Evolutionary conservation across 768 basidiomycete genomes (phyloP), one percentile per base, ranked within the genome.

Genomic region (Kockovaella imperatae): DNA sequence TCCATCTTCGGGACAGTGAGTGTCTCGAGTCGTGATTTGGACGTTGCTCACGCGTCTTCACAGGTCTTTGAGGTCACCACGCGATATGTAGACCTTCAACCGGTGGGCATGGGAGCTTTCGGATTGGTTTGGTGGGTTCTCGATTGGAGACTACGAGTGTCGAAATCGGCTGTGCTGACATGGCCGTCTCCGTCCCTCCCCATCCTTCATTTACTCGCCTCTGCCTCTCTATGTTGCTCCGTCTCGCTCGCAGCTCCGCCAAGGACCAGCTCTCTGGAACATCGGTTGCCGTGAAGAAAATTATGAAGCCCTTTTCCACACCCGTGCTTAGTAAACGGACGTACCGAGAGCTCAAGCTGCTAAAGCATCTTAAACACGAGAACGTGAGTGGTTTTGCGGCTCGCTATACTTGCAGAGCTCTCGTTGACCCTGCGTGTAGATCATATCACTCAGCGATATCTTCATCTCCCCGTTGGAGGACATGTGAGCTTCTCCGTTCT

Each of bases 401-500:
- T 45, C 31, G 13, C 32, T 17, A 18, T 21, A 35, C 39, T 8
- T 26, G 30, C 20, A 5, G 3, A 18, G 21, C n/a, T 38, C 24
- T 28, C 5, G 35, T 34, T 53, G 40, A 57, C 46, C 30, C 39
- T 10, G 18, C 4, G 2, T 18, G 10, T 35, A 96, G 90, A 95
- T 99, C 69, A 99, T 99, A 78, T 93, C 89, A 60, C 79, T 99
- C 47, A 87, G 84, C 72, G 95, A 99, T 74, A 95, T 97, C 60
- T 99, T 99, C 76, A 99, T 99, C 65, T 97, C 95, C 10, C 95
- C 95, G n/a, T 79, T 97, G 18, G 95, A 99, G 71, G 91, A 95
- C 75, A 79, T 95, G 88, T 93, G 57, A 62, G 86, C 75, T 36
- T 45, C 4, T 24, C 5, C 17, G 11, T 26, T 2, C 17, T n/a